Evolutionary conservation across 306 rosid genomes (phyloP), one percentile per base, ranked within the genome.

Genomic region (Carpinus viminea): DNA sequence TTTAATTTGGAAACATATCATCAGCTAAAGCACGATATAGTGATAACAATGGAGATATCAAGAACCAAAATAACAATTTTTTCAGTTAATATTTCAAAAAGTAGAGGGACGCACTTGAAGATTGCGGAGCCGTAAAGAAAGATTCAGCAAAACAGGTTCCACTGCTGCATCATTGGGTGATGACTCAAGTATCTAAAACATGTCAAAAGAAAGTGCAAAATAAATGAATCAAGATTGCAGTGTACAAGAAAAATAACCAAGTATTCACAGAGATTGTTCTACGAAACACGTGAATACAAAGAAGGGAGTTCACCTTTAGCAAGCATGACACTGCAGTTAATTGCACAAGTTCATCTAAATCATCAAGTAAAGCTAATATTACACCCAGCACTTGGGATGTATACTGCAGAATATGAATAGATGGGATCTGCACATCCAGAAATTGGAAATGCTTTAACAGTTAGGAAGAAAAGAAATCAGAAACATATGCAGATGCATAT

Each of bases 291-390:
- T 16, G 65, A 24, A 75, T 48, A 38, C 60, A 76, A 65, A 34
- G 36, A 36, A 75, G 60, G 85, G 66, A 75, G 68, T 75, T 83
- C 82, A 92, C 98, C 97, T 75, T 91, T 75, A 94, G 93, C 72
- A 92, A 87, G 90, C 97, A 91, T 56, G 97, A 87, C 68, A 94
- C 94, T 74, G 97, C 97, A 80, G 98, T 94, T 83, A 91, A 84
- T 76, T 94, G 98, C 78, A 94, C 98, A 71, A 90, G 85, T 90
- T 92, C 98, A 85, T 88, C 90, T 31, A 88, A 85, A 84, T 94
- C 98, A 74, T 94, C 98, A 8, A 94, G 91, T 77, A 94, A 85
- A 48, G 98, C 98, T 86, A 92, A 81, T 86, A 91, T 89, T 43
- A 94, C 98, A 74, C 98, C 97, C 82, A 94, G 80, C 73, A 92